A percentile compares a stretch with the other conserved stretches of the same genome.
phyloP scores from a whole-genome alignment of 179 eudicot species.

The Silene coronaria region DNA sequence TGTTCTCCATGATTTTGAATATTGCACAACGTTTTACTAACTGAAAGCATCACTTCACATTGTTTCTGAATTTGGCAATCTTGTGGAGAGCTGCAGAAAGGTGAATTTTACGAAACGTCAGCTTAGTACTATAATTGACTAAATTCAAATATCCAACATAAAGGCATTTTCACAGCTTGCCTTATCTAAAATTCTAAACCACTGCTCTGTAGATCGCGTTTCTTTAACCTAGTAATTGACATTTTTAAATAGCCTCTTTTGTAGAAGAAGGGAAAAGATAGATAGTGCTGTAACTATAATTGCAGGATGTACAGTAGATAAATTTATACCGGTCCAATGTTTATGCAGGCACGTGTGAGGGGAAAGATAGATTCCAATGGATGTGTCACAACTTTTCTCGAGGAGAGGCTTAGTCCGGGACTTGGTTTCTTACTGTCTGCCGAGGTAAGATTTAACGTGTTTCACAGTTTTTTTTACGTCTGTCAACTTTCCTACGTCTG shows the following conservation, averaged over 20 bases:
- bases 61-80: background rate
- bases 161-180: background rate
- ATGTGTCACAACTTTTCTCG: constrained; percentile 63
- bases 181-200: too few relatives aligned
- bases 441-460: constrained; percentile 49
- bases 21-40: background rate
- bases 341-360: constrained; percentile 70
- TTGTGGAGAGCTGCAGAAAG: background rate
- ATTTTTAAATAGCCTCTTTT: background rate
- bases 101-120: too few relatives aligned
- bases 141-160: too few relatives aligned
- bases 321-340: background rate
- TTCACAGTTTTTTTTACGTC: background rate
- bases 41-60: background rate
- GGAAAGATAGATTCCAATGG: constrained; percentile 96
- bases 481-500: background rate
- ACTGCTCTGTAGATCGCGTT: too few relatives aligned
- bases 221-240: background rate
- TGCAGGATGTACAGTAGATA: background rate
- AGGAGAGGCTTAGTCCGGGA: constrained; percentile 82
- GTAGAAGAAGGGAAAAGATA: background rate
- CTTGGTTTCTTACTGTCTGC: constrained; percentile 85
- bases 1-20: background rate
- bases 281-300: background rate
- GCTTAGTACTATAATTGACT: too few relatives aligned